These are phyloP conservation scores for Cajanus cajan DNA, from an alignment of 306 rosid species.

Conservation along the genomic window DNA sequence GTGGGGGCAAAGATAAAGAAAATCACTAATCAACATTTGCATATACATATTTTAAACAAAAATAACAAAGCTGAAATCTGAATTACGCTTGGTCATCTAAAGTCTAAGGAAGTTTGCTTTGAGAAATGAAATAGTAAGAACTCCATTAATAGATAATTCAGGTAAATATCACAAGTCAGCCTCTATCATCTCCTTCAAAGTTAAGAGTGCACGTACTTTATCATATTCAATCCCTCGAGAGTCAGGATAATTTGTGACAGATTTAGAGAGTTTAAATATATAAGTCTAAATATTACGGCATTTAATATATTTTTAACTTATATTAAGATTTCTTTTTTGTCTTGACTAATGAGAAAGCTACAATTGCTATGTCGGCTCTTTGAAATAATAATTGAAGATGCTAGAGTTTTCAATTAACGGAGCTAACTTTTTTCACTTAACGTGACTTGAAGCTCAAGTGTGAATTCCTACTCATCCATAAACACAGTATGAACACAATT, in stretches of 20 bases:
- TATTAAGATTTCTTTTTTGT: neutral
- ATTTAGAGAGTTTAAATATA: conserved; percentile 10
- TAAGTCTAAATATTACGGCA: neutral
- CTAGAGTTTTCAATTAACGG: neutral
- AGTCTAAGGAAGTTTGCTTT: neutral
- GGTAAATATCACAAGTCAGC: neutral
- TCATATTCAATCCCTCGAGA: conserved; percentile 4
- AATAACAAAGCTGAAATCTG: conserved; percentile 5
- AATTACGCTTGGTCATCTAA: neutral
- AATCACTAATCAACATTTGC: neutral
- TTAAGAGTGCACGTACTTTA: neutral
- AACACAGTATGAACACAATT: neutral
- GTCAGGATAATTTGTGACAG: neutral
- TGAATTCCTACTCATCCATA: neutral
- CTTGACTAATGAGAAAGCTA: neutral
- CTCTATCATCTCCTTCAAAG: conserved; percentile 1
- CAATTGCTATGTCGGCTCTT: neutral
- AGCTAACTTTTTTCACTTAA: neutral
- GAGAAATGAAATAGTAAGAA: neutral
- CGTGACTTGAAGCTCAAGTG: neutral
- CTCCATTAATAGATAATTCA: neutral
- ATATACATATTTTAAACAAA: neutral
- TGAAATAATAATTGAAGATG: conserved; percentile 6
- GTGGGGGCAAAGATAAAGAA: neutral
- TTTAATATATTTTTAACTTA: neutral